Percentiles rank a stretch among this genome's conserved stretches.
phyloP scores from a whole-genome alignment of 805 yeast species.

The Saccharomycopsis sp. region DNA sequence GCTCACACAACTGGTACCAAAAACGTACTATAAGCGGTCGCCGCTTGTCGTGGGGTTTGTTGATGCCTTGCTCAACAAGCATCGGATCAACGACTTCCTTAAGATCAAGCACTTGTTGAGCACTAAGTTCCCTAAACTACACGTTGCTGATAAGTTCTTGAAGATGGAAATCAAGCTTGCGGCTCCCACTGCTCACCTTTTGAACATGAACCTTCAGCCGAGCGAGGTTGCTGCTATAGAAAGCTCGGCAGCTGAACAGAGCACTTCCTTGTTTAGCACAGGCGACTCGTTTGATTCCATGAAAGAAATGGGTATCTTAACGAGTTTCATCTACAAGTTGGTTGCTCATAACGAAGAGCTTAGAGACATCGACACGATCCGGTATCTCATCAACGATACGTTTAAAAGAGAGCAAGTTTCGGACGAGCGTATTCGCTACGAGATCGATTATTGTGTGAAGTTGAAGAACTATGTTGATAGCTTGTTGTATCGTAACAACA shows the following conservation, averaged over 20 bases:
- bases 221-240: too few species aligned
- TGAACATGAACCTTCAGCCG: not conserved
- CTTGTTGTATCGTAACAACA: not conserved
- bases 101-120: not conserved
- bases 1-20: not conserved
- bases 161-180: conserved; percentile 3
- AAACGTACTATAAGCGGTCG: not conserved
- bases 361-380: conserved; percentile 9
- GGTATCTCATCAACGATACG: conserved; percentile 8
- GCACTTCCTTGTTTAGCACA: too few species aligned
- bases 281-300: too few species aligned
- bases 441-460: conserved; percentile 3
- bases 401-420: conserved; percentile 4
- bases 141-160: conserved; percentile 3
- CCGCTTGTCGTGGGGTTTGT: conserved; percentile 8
- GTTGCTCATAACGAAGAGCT: conserved; percentile 4
- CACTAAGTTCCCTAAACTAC: conserved; percentile 7
- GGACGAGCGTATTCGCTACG: conserved; percentile 2
- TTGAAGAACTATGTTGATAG: conserved; percentile 11
- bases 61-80: conserved; percentile 3
- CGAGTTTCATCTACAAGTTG: conserved; percentile 8
- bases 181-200: not conserved
- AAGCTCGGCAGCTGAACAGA: too few species aligned
- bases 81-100: conserved; percentile 2
- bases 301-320: not conserved